phyloP scores from a whole-genome alignment of 2,329 filamentous ascomycete genomes.

The Pseudogymnoascus sp. region DNA sequence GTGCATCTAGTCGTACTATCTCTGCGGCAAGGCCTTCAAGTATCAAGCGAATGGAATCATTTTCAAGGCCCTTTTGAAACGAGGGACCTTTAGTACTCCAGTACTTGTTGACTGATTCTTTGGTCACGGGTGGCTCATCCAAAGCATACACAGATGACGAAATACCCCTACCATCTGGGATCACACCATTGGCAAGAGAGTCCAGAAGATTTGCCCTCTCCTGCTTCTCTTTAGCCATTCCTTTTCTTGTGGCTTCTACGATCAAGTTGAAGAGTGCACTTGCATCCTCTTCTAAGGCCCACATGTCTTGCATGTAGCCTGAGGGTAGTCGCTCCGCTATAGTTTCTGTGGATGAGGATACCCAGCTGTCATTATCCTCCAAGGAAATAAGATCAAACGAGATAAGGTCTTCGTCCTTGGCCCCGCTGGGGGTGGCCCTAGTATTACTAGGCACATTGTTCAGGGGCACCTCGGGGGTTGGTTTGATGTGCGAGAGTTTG shows the following conservation, averaged over 20 bases:
- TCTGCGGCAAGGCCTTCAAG: neutral
- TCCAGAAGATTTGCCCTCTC: neutral
- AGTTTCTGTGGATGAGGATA: neutral
- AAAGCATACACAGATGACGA: neutral
- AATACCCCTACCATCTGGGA: neutral
- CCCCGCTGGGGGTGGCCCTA: too few relatives aligned
- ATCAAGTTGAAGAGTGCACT: neutral
- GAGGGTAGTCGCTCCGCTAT: neutral
- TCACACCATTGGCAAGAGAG: neutral
- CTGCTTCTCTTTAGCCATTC: neutral
- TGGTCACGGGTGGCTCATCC: neutral
- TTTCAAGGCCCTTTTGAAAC: neutral
- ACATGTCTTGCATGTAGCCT: neutral
- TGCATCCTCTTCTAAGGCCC: neutral
- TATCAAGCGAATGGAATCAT: neutral
- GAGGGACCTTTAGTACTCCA: neutral
- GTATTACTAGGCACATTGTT: neutral
- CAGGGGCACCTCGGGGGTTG: neutral
- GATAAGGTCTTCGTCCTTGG: neutral
- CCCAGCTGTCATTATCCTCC: neutral
- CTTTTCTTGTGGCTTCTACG: neutral
- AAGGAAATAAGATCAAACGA: neutral
- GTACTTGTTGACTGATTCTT: neutral
- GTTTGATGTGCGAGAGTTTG: neutral
- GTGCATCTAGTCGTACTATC: neutral